Conservation (phyloP, 139 green algal species). For the Eudorina sp. region DNA sequence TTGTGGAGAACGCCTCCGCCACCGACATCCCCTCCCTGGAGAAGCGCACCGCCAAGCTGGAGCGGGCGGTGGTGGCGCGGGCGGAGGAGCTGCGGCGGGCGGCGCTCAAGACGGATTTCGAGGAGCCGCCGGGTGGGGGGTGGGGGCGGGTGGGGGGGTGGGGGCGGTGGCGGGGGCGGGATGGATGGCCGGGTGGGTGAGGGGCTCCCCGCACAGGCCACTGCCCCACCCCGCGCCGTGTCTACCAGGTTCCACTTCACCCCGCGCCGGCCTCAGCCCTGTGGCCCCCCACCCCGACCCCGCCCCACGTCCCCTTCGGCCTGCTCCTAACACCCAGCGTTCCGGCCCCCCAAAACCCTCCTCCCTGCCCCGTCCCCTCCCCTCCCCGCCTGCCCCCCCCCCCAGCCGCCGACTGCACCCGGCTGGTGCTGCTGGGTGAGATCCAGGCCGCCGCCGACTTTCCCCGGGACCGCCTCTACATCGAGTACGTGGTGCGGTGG, state of each 20-base stretch:
- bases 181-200: too few relatives aligned
- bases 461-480: conserved; percentile 65
- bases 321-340: neutral
- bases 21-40: conserved; percentile 54
- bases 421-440: conserved; percentile 69
- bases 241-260: too few relatives aligned
- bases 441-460: conserved; percentile 70
- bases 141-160: too few relatives aligned
- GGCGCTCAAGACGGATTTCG: conserved; percentile 39
- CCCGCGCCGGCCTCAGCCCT: too few relatives aligned
- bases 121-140: conserved; percentile 38
- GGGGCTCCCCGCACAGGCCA: too few relatives aligned
- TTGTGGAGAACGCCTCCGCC: conserved; percentile 61
- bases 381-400: neutral
- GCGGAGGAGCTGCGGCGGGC: conserved; percentile 56
- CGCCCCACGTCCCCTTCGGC: too few relatives aligned
- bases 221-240: too few relatives aligned
- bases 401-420: conserved; percentile 29
- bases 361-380: neutral
- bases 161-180: too few relatives aligned
- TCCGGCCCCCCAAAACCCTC: too few relatives aligned
- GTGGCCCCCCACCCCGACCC: neutral
- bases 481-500: conserved; percentile 67
- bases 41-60: conserved; percentile 51
- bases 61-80: conserved; percentile 54